Evolutionary conservation across 176 grass and related monocot genomes (phyloP), one percentile per base, ranked within the genome.

Genomic region (Canna indica): DNA sequence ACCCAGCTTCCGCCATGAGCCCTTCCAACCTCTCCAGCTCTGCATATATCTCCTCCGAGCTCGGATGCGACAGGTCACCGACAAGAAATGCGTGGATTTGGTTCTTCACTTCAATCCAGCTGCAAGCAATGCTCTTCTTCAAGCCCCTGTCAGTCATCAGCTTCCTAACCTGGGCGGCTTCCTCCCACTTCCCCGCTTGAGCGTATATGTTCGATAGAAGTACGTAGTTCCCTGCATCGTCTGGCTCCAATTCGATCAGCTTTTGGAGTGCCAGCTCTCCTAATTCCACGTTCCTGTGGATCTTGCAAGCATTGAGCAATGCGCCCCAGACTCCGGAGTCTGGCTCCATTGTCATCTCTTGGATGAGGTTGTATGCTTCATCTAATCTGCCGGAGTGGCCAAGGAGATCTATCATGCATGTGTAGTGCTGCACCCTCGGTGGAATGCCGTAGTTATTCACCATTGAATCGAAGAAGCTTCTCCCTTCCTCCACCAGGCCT

Each of bases 171-270:
- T 30, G 76, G 42, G 84, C 80, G 68, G 84, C 75, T n/a, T 82
- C 64, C 79, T 87, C 79, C 91, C 91, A 95, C 72, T 90, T 83
- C 41, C 84, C 82, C 64, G 81, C 79, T 31, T 83, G 82, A 26
- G 87, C 80, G 71, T 96, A 96, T 46, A 96, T 88, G 74, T 96
- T 88, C 34, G 91, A 90, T 56, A 85, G 64, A 78, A 91, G 83
- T 10, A 96, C 91, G 44, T 91, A 86, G 78, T 90, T 91, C 45
- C 87, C 91, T 26, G 91, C 80, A 73, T 91, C 88, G 47, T 87
- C 79, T 18, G 83, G 87, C 52, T 96, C 85, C 29, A 96, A 67
- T 71, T 91, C 82, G 64, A 88, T 88, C 64, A 91, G 56, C 36
- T 84, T 96, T 56, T 96, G 73, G 62, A 88, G 69, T 67, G 80